Conservation (phyloP, 2,329 filamentous ascomycete species). For the Penicillium italicum region DNA sequence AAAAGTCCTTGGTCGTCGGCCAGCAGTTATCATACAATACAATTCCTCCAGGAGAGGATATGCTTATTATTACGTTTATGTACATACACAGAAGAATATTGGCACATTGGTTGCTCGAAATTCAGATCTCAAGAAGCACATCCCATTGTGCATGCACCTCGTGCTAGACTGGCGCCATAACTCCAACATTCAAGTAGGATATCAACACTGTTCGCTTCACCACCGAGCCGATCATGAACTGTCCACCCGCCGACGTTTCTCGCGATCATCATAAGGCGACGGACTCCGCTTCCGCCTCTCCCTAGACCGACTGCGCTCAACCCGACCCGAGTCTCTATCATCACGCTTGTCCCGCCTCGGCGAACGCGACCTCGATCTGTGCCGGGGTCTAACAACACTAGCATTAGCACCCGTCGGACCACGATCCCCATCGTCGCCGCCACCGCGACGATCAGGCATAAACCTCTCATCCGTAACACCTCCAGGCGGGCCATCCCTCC, state of each 20-base stretch:
- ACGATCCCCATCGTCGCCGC: conserved; percentile 28
- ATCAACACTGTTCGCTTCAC: neutral
- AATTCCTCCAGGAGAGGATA: conserved; percentile 20
- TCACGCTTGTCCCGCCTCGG: conserved; percentile 43
- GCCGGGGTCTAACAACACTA: conserved; percentile 39
- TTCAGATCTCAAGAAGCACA: conserved; percentile 12
- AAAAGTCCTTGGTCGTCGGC: conserved; percentile 7
- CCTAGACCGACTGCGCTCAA: conserved; percentile 43
- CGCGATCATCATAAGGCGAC: conserved; percentile 42
- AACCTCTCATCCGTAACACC: conserved; percentile 47
- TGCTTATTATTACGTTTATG: conserved; percentile 8
- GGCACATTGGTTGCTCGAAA: conserved; percentile 15
- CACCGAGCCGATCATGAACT: conserved; percentile 19
- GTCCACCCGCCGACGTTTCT: conserved; percentile 40
- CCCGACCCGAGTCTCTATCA: conserved; percentile 31
- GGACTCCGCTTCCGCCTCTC: conserved; percentile 48
- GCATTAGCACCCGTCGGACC: conserved; percentile 48
- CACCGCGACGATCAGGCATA: conserved; percentile 41
- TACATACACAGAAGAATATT: neutral
- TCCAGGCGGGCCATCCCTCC: conserved; percentile 32
- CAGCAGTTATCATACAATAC: conserved; percentile 9
- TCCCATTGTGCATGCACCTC: conserved; percentile 14
- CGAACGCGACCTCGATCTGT: conserved; percentile 47
- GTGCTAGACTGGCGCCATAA: conserved; percentile 15
- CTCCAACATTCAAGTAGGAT: conserved; percentile 17